Evolutionary conservation across 2,329 filamentous ascomycete species (phyloP), one percentile per base, ranked within the genome.

Genomic region (Xylaria sp.): DNA sequence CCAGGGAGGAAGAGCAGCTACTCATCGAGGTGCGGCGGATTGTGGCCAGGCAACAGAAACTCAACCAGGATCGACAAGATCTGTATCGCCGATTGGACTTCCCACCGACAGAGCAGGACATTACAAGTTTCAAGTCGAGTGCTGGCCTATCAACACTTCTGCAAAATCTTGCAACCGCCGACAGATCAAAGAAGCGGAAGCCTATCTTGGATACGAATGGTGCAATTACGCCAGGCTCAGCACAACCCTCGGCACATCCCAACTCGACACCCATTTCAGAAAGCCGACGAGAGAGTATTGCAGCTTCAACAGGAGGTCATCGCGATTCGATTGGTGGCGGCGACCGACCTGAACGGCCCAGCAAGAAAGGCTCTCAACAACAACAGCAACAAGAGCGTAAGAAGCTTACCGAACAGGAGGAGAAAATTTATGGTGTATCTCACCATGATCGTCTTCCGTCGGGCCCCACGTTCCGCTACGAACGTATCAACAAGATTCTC

Each of bases 21-120:
- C 87, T 99, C 20, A 87, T 95, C 67, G 96, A 99, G 78, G 89
- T 99, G 65, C 94, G 97, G 77, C 91, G 96, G 68, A 98, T 99
- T 73, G 89, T 97, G 76, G 91, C 92, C 71, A 90, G 94, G 69
- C 93, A 94, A 72, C 92, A 96, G 74, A 90, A 90, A 66, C 91
- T 98, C 77, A 93, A 97, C 78, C 91, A 93, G 73, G 94, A 98
- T 78, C 91, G 96, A 64, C 90, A 91, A 74, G 94, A 97, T 79
- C 88, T 97, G 54, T 97, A 95, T 82, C 89, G 90, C 72, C 89
- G 95, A 62, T 90, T 99, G 12, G 95, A 98, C 77, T 93, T 94
- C 71, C 94, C 94, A 0, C 84, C 86, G 68, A 79, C 86, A 75
- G 84, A 92, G 83, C 80, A 91, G 83, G 92, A 93, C 75, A 92